Conservation (phyloP, 208 protist genomes). For the Leishmania aethiopica region DNA sequence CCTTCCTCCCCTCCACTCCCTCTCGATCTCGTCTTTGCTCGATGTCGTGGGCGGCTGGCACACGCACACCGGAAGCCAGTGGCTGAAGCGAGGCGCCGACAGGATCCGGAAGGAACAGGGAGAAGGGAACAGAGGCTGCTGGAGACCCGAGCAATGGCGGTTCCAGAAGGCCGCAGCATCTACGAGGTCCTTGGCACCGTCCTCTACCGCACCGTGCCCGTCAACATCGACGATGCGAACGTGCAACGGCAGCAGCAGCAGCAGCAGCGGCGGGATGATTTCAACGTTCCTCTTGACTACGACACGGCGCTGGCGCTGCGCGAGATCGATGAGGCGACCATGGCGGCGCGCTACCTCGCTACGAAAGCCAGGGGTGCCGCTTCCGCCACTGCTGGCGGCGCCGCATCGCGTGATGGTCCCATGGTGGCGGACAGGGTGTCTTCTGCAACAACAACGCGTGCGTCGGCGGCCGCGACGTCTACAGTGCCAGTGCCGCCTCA, state of each 20-base stretch:
- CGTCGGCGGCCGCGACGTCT: neutral
- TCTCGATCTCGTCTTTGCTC: neutral
- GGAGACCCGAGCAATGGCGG: conserved; percentile 33
- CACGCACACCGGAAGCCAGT: neutral
- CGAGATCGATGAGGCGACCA: conserved; percentile 17
- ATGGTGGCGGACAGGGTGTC: neutral
- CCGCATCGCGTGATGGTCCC: neutral
- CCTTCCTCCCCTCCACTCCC: neutral
- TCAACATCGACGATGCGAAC: conserved; percentile 17
- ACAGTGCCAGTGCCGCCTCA: neutral
- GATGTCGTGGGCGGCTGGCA: neutral
- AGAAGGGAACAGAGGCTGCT: neutral
- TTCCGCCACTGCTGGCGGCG: neutral
- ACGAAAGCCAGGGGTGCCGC: neutral
- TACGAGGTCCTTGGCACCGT: conserved; percentile 77
- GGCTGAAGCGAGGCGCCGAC: neutral
- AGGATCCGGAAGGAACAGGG: neutral
- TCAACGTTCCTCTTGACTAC: conserved; percentile 27
- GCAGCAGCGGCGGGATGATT: conserved; percentile 15
- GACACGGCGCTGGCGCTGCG: conserved; percentile 18
- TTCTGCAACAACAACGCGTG: neutral
- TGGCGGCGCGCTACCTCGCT: neutral
- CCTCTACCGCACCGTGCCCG: conserved; percentile 60
- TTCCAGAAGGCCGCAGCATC: conserved; percentile 45
- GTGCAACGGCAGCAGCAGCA: conserved; percentile 4